phyloP scores from a whole-genome alignment of 257 asterid species.

The Linderniella brevidens region DNA sequence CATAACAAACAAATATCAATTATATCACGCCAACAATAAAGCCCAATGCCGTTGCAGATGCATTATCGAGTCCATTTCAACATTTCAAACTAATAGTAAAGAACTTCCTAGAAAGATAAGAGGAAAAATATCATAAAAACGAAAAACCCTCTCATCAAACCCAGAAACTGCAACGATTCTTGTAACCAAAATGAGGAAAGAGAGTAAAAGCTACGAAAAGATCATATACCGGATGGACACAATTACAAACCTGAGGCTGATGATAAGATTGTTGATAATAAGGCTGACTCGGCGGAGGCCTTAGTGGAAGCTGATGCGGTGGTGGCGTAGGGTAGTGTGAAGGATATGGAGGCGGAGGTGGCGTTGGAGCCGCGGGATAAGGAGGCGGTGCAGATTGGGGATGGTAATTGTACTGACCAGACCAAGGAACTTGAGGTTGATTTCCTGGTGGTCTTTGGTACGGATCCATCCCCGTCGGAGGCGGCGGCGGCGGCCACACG shows the following conservation, averaged over 20 bases:
- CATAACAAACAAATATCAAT: no score
- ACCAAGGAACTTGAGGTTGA: constrained; percentile 35
- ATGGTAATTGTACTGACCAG: constrained; percentile 57
- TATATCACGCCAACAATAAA: no score
- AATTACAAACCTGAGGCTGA: constrained; percentile 36
- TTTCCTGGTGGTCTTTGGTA: constrained; percentile 33
- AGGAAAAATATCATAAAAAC: no score
- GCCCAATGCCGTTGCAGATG: no score
- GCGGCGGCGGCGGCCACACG: constrained; percentile 42
- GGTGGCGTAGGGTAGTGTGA: constrained; percentile 37
- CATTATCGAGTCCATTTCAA: no score
- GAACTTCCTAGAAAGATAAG: no score
- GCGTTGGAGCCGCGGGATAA: constrained; percentile 1
- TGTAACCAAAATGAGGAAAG: no score
- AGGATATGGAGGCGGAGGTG: constrained; percentile 46
- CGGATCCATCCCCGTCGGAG: constrained; percentile 43
- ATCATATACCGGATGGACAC: no score
- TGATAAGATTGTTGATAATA: constrained; percentile 41
- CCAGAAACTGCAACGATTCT: no score
- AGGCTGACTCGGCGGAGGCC: constrained; percentile 18
- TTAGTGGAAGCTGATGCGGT: constrained; percentile 30
- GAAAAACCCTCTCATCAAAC: no score
- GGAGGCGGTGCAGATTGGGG: constrained; percentile 36
- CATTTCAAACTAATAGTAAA: no score
- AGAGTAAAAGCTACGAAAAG: no score